These are phyloP conservation scores for Plectranthus barbatus DNA, from an alignment of 257 asterid species.

Conservation along the genomic window DNA sequence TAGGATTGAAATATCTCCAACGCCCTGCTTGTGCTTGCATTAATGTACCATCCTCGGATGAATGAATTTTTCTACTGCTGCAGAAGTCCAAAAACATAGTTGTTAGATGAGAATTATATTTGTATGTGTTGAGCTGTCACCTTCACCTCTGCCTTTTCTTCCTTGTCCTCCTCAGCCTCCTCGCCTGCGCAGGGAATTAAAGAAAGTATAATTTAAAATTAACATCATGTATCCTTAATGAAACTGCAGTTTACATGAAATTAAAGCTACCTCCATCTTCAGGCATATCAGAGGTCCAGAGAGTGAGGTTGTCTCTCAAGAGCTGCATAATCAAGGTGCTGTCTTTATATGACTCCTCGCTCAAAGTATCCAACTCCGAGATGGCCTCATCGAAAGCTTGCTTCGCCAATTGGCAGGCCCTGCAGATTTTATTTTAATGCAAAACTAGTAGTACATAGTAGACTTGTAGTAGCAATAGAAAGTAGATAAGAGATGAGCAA, in stretches of 20 bases:
- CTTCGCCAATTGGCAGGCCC: slow-evolving; percentile 94
- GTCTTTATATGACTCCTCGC: slow-evolving; percentile 91
- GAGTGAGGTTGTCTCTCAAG: slow-evolving; percentile 88
- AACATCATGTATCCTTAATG: neutral
- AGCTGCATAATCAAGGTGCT: slow-evolving; percentile 96
- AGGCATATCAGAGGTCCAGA: slow-evolving; percentile 92
- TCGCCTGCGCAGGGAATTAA: slow-evolving; percentile 40
- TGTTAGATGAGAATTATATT: neutral
- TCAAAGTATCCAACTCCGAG: slow-evolving; percentile 81
- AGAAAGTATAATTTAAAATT: too few species aligned
- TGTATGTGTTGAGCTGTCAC: too few species aligned
- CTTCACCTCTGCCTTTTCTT: slow-evolving; percentile 50
- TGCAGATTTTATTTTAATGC: slow-evolving; percentile 5
- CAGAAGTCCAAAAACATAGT: neutral
- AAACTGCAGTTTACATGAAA: too few species aligned
- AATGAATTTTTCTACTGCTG: slow-evolving; percentile 12
- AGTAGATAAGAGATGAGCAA: too few species aligned
- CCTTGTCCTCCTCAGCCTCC: slow-evolving; percentile 53
- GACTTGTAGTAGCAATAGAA: too few species aligned
- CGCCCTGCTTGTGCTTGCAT: neutral
- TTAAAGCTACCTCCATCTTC: slow-evolving; percentile 66
- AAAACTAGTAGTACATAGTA: too few species aligned
- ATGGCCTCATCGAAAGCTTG: slow-evolving; percentile 95
- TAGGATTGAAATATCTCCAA: slow-evolving; percentile 2
- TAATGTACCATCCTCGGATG: slow-evolving; percentile 12